Base-by-base conservation (phyloP, 1,284 basidiomycete genomes). In the Cutaneotrichosporon sp. region DNA sequence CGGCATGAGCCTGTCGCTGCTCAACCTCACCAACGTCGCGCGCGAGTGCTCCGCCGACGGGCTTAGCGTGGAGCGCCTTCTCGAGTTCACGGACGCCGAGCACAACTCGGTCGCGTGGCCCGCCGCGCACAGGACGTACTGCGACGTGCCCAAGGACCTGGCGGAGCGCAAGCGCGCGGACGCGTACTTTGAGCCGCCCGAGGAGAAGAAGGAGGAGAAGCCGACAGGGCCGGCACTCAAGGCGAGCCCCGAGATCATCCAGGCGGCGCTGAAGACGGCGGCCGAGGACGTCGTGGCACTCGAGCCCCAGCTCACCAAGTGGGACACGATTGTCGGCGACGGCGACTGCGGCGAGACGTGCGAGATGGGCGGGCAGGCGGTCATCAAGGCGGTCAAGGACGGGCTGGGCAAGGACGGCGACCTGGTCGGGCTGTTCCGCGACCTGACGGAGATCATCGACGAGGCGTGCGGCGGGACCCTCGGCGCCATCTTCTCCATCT, bases 251-350 rank as follows among this genome's bases (percentile, higher is more conserved):
- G 52, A 65, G 14, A 27, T 53, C 10, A 70, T 76, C 27, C 61
- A 63, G 54, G 54, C 65, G 14, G 66, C 71, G 1, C 72, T 77
- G 65, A 69, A 64, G 42, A 56, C 56, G 1, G 73, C 74, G 2
- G 64, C 72, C 1, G 68, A 72, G 38, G 72, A 73, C 59, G 72
- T 74, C 2, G 67, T 77, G n/a, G 70, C 69, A 2, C 67, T 75
- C 20, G 82, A 83, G 70, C 81, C 82, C 0, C 73, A 78, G 49
- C 67, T 83, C 38, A 83, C 82, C 9, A 70, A 75, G 63, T 82
- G 80, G 75, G 82, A 83, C 68, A 83, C 82, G 6, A 65, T 70
- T 34, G 69, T 70, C 31, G 77, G 77, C 27, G 77, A 79, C 65
- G 77, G 77, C 10, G 77, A 79, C 62, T 79, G 77, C 54, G 77